phyloP scores from a whole-genome alignment of 2,329 filamentous ascomycete species.

The Claviceps sorghi region DNA sequence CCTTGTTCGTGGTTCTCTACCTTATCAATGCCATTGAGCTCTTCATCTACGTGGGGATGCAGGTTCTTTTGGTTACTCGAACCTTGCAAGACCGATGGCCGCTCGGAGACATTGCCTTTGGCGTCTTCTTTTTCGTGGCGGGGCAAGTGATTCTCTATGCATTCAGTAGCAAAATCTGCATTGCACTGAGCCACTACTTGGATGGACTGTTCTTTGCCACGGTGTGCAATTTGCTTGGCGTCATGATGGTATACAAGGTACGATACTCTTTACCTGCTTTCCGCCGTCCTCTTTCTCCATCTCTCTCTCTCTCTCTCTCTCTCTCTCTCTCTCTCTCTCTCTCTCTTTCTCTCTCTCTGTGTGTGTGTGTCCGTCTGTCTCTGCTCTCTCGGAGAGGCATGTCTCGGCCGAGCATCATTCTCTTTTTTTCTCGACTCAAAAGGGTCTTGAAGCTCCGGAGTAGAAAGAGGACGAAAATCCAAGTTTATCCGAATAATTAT shows the following conservation, averaged over 20 bases:
- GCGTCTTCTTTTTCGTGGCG: constrained; percentile 76
- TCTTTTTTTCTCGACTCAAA: too few relatives aligned
- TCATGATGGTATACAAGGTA: constrained; percentile 99
- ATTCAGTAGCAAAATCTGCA: constrained; percentile 74
- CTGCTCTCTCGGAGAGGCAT: background rate
- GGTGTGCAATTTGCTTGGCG: constrained; percentile 78
- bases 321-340: background rate
- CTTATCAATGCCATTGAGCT: constrained; percentile 79
- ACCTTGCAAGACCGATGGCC: constrained; percentile 95
- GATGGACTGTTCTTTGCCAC: constrained; percentile 92
- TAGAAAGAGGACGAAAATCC: background rate
- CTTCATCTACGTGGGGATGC: constrained; percentile 72
- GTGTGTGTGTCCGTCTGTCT: background rate
- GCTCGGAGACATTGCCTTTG: constrained; percentile 79
- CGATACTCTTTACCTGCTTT: constrained; percentile 7
- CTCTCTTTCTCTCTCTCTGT: background rate
- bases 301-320: background rate
- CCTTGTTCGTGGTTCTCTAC: constrained; percentile 84
- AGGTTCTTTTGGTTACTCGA: constrained; percentile 73
- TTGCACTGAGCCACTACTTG: constrained; percentile 74
- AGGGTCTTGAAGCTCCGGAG: background rate
- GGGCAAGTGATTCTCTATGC: constrained; percentile 90
- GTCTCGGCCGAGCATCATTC: too few relatives aligned
- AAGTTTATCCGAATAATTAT: background rate
- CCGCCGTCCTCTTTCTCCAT: background rate